Base-by-base conservation (phyloP, 2,329 filamentous ascomycete species). In the Paramyrothecium roridum region DNA sequence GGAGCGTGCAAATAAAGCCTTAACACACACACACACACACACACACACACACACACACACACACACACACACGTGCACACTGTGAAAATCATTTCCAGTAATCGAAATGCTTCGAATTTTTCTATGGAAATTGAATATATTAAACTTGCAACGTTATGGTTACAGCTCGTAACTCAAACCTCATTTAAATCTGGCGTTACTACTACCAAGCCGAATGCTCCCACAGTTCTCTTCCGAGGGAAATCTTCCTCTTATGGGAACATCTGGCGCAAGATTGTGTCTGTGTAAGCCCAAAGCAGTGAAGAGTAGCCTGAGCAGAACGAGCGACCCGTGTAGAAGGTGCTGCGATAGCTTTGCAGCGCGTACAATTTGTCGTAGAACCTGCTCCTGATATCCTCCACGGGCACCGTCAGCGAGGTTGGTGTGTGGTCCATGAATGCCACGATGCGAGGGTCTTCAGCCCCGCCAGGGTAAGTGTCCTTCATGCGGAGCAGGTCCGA, bases 321-420 rank as follows among this genome's bases (percentile, higher is more conserved):
- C 19, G 57, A 50, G 17, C 23, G 54, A 2, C 70, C 72, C 1
- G 73, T 70, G 56, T 71, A 76, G 55, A 66, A 76, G 0, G 73
- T 75, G 46, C 65, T 71, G 1, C 63, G 60, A 33, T 64, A 54
- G 0, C 73, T 70, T 59, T 76, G 70, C 10, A 75, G 56, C 0
- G 50, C 60, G 23, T 72, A 66, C 3, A 76, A 48, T 13, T 72
- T 60, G 0, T 58, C 43, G 34, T 71, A 74, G 50, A 75, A 74
- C 0, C 73, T 71, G 3, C 48, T 52, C 1, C 54, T 52, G 17
- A 75, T 66, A 3, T 67, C 63, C 2, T 68, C 50, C 0, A 63
- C 37, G 1, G 63, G 57, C 1, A 73, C 70, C 19, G 58, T 54
- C 55, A 70, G 23, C 33, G 62, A 50, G 55, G 61, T 66, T 0